Evolutionary conservation across 2,329 filamentous ascomycete genomes (phyloP).

Genomic region (Diplodia corticola): DNA sequence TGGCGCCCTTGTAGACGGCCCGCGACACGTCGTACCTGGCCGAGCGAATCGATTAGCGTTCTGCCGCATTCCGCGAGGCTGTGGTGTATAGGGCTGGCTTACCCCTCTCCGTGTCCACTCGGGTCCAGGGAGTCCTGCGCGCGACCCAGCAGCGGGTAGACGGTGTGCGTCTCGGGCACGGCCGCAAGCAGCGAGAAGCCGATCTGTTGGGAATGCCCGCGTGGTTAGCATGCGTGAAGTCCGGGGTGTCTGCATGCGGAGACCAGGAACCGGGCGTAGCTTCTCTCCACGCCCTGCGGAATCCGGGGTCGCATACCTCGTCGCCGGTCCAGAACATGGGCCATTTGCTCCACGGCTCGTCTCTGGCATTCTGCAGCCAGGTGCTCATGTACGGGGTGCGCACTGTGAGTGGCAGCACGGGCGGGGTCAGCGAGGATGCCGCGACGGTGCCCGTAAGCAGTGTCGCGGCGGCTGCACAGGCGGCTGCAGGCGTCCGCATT

Average conservation of each 20-base stretch:
- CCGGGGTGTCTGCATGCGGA: constrained; percentile 13
- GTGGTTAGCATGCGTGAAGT: constrained; percentile 15
- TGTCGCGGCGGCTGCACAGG: constrained; percentile 29
- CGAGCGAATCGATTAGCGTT: neutral
- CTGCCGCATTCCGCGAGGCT: neutral
- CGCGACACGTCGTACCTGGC: constrained; percentile 58
- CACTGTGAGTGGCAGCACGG: constrained; percentile 53
- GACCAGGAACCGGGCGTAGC: neutral
- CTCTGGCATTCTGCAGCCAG: constrained; percentile 65
- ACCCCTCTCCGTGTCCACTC: constrained; percentile 41
- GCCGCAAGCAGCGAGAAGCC: constrained; percentile 65
- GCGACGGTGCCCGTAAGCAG: constrained; percentile 46
- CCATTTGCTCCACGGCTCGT: constrained; percentile 79
- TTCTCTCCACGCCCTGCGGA: constrained; percentile 4
- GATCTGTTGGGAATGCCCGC: constrained; percentile 41
- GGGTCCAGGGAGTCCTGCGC: constrained; percentile 62
- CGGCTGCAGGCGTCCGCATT: constrained; percentile 33
- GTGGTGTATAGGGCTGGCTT: constrained; percentile 24
- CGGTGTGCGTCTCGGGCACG: constrained; percentile 58
- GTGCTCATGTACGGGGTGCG: constrained; percentile 54
- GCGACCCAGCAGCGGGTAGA: constrained; percentile 66
- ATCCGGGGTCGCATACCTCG: constrained; percentile 46
- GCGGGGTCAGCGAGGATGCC: constrained; percentile 57
- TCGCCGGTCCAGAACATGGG: constrained; percentile 81
- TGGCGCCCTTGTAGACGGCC: constrained; percentile 60